Base-by-base conservation (phyloP, 176 grass and related monocot species). In the Aegilops speltoides region DNA sequence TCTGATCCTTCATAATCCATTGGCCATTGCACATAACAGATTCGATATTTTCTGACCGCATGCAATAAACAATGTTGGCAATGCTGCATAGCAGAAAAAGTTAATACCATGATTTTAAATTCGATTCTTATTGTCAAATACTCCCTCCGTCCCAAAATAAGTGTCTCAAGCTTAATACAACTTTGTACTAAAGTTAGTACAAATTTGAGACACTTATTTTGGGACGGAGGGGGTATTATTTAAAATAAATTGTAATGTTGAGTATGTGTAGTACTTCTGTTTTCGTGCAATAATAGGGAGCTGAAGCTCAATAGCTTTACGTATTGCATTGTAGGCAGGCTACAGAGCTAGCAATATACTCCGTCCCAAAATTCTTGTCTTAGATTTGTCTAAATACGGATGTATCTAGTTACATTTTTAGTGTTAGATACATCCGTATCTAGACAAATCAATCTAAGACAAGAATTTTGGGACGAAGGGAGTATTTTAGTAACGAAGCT, bases 21-120 rank as follows among this genome's bases (percentile, higher is more conserved):
- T 36, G 80, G 65, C 89, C 89, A 57, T 90, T 90, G 89, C 84
- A 90, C 89, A 90, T 90, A 46, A 87, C 84, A 90, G 84, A 90
- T 79, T 90, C 89, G 46, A 90, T 87, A 79, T 90, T 90, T 28
- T 90, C 79, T 59, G 84, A 87, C 60, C 89, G 71, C 89, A 90
- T 90, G 56, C 84, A 90, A 60, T 90, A 90, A 62, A 79, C 89
- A 43, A 87, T 87, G 75, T 90, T 90, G 80, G 89, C 89, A 75
- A 87, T 79, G 56, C 84, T 87, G 80, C 29, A 31, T 1, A 78
- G 36, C 3, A 68, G 10, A 43, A 60, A 82, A 65, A 76, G 10
- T 23, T 10, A 28, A 46, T 50, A 41, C 9, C 41, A 75, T 17
- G 24, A 48, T 28, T 75, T 75, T 23, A 75, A 75, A 48, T 28